A percentile compares a stretch with the other conserved stretches of the same genome.
Conservation (phyloP, 2,329 filamentous ascomycete species). For the Rutstroemia sp. region DNA sequence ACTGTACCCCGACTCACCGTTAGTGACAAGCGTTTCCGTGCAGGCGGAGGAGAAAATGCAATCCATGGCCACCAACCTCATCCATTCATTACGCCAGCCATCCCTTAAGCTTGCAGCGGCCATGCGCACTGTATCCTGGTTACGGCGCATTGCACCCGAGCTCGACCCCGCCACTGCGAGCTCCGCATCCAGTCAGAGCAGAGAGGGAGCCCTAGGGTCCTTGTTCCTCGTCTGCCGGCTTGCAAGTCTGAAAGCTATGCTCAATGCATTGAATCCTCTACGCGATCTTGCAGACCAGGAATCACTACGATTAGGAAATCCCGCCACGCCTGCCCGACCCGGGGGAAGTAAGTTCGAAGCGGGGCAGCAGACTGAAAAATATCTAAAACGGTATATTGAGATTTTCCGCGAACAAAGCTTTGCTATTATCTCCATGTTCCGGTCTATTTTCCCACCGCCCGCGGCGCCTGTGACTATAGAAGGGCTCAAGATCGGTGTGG, state of each 20-base stretch:
- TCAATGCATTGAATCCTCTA: conserved; percentile 78
- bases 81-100: conserved; percentile 67
- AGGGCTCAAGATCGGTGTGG: conserved; percentile 12
- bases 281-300: conserved; percentile 88
- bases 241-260: conserved; percentile 68
- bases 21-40: conserved; percentile 63
- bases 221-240: conserved; percentile 84
- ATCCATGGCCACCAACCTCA: conserved; percentile 77
- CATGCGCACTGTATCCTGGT: conserved; percentile 85
- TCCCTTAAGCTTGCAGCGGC: conserved; percentile 82
- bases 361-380: conserved; percentile 90
- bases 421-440: conserved; percentile 89
- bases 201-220: conserved; percentile 67
- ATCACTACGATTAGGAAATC: conserved; percentile 37
- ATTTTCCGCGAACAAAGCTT: conserved; percentile 98
- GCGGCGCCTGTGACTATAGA: conserved; percentile 13
- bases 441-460: conserved; percentile 68
- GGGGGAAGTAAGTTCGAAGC: conserved; percentile 45
- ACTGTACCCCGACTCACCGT: conserved; percentile 70
- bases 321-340: conserved; percentile 12
- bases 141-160: conserved; percentile 80
- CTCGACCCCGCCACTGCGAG: conserved; percentile 42
- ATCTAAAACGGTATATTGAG: conserved; percentile 91
- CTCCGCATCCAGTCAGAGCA: conserved; percentile 21
- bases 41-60: conserved; percentile 86